Evolutionary conservation across 345 rosid genomes (phyloP).

Genomic region (Balakata baccata): DNA sequence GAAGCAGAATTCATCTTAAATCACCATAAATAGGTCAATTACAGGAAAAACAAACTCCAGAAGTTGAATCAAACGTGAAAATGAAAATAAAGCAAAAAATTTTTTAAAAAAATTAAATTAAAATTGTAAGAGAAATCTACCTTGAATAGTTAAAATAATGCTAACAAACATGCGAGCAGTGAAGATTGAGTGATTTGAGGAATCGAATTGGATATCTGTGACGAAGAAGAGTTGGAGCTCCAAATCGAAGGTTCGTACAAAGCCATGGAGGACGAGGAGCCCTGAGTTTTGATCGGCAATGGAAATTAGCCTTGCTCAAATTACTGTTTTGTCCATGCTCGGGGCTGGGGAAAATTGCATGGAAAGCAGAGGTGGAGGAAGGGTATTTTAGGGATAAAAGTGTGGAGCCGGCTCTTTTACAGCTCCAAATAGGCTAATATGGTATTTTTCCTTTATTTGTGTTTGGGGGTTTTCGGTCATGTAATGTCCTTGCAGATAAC

Average conservation of each 20-base stretch:
- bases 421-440: constrained; percentile 17
- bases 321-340: constrained; percentile 45
- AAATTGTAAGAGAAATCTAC: constrained; percentile 25
- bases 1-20: constrained; percentile 25
- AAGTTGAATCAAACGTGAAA: constrained; percentile 36
- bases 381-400: constrained; percentile 30
- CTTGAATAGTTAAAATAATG: constrained; percentile 32
- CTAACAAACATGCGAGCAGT: constrained; percentile 15
- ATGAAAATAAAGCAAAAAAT: background rate
- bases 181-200: constrained; percentile 19
- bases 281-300: constrained; percentile 84
- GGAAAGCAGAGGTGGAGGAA: background rate
- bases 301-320: constrained; percentile 34
- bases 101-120: background rate
- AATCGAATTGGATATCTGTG: constrained; percentile 29
- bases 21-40: constrained; percentile 1
- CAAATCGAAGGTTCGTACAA: constrained; percentile 54
- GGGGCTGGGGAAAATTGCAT: background rate
- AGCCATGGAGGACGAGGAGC: constrained; percentile 64
- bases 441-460: background rate
- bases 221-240: constrained; percentile 26
- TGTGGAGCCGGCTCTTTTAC: constrained; percentile 37
- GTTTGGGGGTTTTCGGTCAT: background rate
- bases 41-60: constrained; percentile 30
- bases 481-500: background rate